These are phyloP conservation scores for Myriosclerotinia scirpicola DNA, from an alignment of 2,329 filamentous ascomycete species.

Conservation along the genomic window DNA sequence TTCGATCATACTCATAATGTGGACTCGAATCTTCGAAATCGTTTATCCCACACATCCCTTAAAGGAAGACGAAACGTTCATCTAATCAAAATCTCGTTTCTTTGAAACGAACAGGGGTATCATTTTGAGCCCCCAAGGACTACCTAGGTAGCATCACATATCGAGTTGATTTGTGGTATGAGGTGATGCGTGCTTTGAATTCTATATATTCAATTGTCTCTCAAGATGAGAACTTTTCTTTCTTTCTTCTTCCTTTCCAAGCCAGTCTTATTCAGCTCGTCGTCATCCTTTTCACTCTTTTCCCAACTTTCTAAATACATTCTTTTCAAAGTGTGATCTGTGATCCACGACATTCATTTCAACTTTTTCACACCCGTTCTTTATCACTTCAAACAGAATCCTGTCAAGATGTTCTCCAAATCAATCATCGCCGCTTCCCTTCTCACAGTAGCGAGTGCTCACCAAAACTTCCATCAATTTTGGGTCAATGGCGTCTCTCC, in stretches of 20 bases:
- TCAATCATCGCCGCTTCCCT: slow-evolving; percentile 35
- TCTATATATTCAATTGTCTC: slow-evolving; percentile 18
- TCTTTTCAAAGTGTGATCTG: slow-evolving; percentile 20
- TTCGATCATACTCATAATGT: not conserved
- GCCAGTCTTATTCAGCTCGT: slow-evolving; percentile 11
- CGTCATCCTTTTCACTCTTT: not conserved
- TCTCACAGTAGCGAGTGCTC: slow-evolving; percentile 39
- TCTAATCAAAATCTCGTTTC: slow-evolving; percentile 2
- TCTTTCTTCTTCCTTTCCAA: slow-evolving; percentile 9
- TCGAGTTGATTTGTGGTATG: slow-evolving; percentile 3
- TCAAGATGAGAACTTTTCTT: not conserved
- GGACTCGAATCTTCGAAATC: not conserved
- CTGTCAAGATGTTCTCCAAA: slow-evolving; percentile 36
- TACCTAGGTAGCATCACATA: not conserved
- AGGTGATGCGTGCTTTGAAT: not conserved
- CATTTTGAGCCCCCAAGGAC: not conserved
- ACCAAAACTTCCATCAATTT: slow-evolving; percentile 47
- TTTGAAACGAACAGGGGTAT: slow-evolving; percentile 4
- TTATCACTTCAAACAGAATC: not conserved
- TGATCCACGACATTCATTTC: slow-evolving; percentile 27
- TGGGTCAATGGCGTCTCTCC: slow-evolving; percentile 45
- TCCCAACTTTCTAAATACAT: slow-evolving; percentile 9
- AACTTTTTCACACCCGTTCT: slow-evolving; percentile 31
- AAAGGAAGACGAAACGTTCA: slow-evolving; percentile 1
- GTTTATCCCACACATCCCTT: slow-evolving; percentile 8